Conservation (phyloP, 805 yeast species). For the Wickerhamomyces queroliae region DNA sequence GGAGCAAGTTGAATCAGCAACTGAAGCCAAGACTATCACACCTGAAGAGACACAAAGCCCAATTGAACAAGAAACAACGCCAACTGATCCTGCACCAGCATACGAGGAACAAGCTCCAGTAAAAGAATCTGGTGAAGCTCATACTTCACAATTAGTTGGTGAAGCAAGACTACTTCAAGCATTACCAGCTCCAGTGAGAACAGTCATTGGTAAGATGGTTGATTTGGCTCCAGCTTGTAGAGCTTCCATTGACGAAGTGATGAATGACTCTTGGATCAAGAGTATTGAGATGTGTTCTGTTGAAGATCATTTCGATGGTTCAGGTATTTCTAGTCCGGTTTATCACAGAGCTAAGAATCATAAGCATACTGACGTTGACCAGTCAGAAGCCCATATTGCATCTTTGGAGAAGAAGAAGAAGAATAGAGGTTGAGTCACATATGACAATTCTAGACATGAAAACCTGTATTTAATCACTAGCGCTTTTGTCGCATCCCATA, state of each 20-base stretch:
- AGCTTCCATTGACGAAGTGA: constrained; percentile 73
- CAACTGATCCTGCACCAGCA: constrained; percentile 8
- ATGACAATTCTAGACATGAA: too few species aligned
- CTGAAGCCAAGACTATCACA: neutral
- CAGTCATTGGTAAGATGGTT: constrained; percentile 70
- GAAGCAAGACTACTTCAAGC: constrained; percentile 68
- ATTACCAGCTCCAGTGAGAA: constrained; percentile 62
- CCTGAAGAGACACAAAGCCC: constrained; percentile 15
- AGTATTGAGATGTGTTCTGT: constrained; percentile 67
- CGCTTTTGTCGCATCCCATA: too few species aligned
- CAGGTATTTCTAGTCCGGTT: constrained; percentile 25
- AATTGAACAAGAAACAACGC: constrained; percentile 22
- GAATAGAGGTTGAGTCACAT: too few species aligned
- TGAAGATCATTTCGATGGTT: constrained; percentile 34
- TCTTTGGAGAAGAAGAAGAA: constrained; percentile 84
- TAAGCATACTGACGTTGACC: constrained; percentile 84
- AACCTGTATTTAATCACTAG: too few species aligned
- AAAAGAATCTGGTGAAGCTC: constrained; percentile 31
- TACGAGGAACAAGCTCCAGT: constrained; percentile 9
- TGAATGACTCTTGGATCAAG: constrained; percentile 64
- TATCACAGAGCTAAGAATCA: constrained; percentile 53
- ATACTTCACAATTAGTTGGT: constrained; percentile 64
- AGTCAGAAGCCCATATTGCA: constrained; percentile 93
- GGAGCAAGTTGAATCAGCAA: constrained; percentile 8
- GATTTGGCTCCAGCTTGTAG: constrained; percentile 83